Base-by-base conservation (phyloP, 2,329 filamentous ascomycete species). In the Trichoderma sp. region DNA sequence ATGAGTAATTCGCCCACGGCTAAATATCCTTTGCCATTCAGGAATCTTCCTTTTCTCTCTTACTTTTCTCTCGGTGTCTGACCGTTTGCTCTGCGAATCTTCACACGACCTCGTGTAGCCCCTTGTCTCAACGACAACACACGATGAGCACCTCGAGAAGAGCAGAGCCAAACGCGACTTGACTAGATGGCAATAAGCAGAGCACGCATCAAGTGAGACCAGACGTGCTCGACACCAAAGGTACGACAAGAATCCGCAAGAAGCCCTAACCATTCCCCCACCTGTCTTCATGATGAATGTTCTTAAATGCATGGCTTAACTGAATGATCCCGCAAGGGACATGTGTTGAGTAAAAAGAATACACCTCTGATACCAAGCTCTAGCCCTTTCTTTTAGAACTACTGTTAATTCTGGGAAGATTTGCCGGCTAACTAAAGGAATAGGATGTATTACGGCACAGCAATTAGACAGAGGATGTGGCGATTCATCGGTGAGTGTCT, bases 271-370 rank as follows among this genome's bases (percentile, higher is more conserved):
- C 11, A 17, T 23, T 20, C 23, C 2, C 34, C 6, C 3, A 6
- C 17, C 3, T 12, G 23, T 43, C 70, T 71, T 71, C 17, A 74
- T 79, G 78, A 80, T 80, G 77, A 80, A 75, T 74, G 57, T 59
- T 74, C 71, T 75, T 74, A 43, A 74, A 76, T 77, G 78, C 78
- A 80, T 80, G 79, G 78, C 78, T 80, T 79, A 79, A 71, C 78
- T 80, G 77, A 79, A 77, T 72, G 69, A 74, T 73, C 74, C 72
- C 28, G 23, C 26, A 30, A 34, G 50, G 70, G 63, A 73, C 73
- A 74, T 73, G 68, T 68, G 62, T 53, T 71, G 73, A 77, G 78
- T 73, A 72, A 73, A 15, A 73, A 77, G 73, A 79, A 78, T 79
- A 78, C 74, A 79, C 76, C 67, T 76, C 78, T 80, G 77, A 79